Conservation (phyloP, 495 filamentous ascomycete genomes). For the Pseudevernia furfuracea region DNA sequence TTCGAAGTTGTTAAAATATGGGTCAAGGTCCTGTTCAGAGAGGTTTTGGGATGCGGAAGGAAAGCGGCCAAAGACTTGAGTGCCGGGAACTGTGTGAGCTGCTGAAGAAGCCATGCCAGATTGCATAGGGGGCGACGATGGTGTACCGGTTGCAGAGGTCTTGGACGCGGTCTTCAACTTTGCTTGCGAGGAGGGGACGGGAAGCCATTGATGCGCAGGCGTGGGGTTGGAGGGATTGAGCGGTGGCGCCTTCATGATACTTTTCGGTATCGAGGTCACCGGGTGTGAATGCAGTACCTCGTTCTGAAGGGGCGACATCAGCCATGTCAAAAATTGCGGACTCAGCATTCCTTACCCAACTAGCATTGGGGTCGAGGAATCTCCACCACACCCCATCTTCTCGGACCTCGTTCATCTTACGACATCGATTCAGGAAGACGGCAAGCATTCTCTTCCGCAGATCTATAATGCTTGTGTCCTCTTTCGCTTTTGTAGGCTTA, state of each 20-base stretch:
- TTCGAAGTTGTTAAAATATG: slow-evolving; percentile 91
- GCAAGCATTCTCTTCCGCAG: slow-evolving; percentile 90
- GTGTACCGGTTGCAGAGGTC: slow-evolving; percentile 43
- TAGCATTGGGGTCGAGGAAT: slow-evolving; percentile 94
- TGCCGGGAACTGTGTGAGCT: slow-evolving; percentile 51
- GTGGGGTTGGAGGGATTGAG: slow-evolving; percentile 87
- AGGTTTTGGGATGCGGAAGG: slow-evolving; percentile 69
- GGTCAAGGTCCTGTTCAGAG: slow-evolving; percentile 84
- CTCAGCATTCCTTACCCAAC: slow-evolving; percentile 66
- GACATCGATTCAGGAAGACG: slow-evolving; percentile 89
- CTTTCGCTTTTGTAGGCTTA: slow-evolving; percentile 94
- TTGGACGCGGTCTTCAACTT: slow-evolving; percentile 62
- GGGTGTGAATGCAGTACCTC: slow-evolving; percentile 89
- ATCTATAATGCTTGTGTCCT: slow-evolving; percentile 93
- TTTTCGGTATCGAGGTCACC: slow-evolving; percentile 84
- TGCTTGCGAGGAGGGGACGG: slow-evolving; percentile 73
- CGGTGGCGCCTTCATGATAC: slow-evolving; percentile 85
- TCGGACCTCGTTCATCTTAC: slow-evolving; percentile 83
- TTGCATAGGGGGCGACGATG: slow-evolving; percentile 42
- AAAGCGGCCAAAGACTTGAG: slow-evolving; percentile 68
- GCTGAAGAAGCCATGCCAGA: slow-evolving; percentile 43
- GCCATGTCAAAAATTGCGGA: neutral
- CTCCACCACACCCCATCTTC: slow-evolving; percentile 96
- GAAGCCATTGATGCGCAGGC: slow-evolving; percentile 80
- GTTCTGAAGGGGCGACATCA: slow-evolving; percentile 47